Base-by-base conservation (phyloP, 768 basidiomycete species). In the Boletus rufocinnamomeus region DNA sequence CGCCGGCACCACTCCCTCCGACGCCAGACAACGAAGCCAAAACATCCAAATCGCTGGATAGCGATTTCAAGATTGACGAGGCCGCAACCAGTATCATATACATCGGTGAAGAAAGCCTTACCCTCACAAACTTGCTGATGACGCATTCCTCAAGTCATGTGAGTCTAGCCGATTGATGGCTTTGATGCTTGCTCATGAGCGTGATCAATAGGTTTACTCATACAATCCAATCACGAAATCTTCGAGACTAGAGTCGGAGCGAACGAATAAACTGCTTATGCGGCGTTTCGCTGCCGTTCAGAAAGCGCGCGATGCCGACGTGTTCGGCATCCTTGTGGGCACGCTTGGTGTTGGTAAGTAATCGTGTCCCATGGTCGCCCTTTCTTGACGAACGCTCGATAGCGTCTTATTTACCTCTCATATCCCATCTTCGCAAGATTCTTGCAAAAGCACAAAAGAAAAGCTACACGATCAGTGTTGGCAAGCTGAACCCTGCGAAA, bases 241-340 rank as follows among this genome's bases (percentile, higher is more conserved):
- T 0, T 76, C 82, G 0, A 76, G 78, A 13, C 68, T 88, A 17
- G 86, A 92, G 61, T 92, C 90, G 0, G 72, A 72, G 1, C 78
- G 81, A 27, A 89, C 93, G 5, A 96, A 96, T 64, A 85, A 80
- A 52, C 75, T 97, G 6, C 82, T 98, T 16, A 95, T 95, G 89
- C 84, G 92, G 0, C 85, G 97, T 16, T 97, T 98, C 60, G 90
- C 87, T 2, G 77, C 83, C 1, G 83, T 98, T 6, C 95, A 96
- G 69, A 87, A 86, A 64, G 94, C 96, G 3, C 82, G 92, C 45
- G 90, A 95, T 62, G 89, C 95, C 0, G 95, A 98, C 64, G 91
- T 98, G 0, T 92, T 97, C 62, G 97, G 95, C 1, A 94, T 98
- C 46, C 84, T 98, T 4, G 90, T 98, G 2, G 95, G 95, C 13